These are phyloP conservation scores for Pythium aquatile DNA, from an alignment of 352 stramenopile genomes.

Conservation along the genomic window DNA sequence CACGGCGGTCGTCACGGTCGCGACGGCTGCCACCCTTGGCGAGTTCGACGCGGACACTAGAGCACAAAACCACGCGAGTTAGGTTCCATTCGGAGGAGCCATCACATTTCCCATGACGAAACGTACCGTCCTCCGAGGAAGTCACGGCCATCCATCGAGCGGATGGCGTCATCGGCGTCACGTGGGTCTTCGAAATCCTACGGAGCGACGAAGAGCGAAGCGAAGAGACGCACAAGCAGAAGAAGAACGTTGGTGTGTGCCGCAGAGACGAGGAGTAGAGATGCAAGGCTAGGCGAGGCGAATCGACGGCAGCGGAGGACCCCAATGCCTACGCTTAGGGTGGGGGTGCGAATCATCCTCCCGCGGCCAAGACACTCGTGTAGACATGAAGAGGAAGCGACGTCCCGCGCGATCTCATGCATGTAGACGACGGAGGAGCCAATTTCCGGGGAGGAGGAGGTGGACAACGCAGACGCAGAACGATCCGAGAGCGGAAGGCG, in stretches of 20 bases:
- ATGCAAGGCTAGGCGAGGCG: conserved; percentile 10
- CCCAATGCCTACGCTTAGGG: background rate
- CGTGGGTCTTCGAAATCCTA: conserved; percentile 90
- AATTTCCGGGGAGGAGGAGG: conserved; percentile 6
- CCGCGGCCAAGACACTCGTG: conserved; percentile 6
- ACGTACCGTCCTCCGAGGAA: conserved; percentile 79
- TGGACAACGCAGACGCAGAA: background rate
- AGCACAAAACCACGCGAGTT: conserved; percentile 5
- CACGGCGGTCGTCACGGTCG: conserved; percentile 43
- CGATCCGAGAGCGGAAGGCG: conserved; percentile 4
- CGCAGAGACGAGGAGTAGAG: conserved; percentile 38
- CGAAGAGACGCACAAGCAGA: conserved; percentile 34
- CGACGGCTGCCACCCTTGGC: conserved; percentile 71
- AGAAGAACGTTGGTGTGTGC: conserved; percentile 31
- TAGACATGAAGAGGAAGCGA: conserved; percentile 8
- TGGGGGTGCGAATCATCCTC: background rate
- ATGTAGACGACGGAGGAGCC: conserved; percentile 14
- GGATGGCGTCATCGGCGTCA: conserved; percentile 85
- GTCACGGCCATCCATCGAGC: conserved; percentile 82
- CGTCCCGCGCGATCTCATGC: conserved; percentile 1
- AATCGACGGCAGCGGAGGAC: conserved; percentile 22
- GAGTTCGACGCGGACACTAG: conserved; percentile 78
- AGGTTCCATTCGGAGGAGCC: background rate
- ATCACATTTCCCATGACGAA: background rate
- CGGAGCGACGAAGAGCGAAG: conserved; percentile 48